Evolutionary conservation across 1,284 basidiomycete genomes (phyloP), one percentile per base, ranked within the genome.

Genomic region (Ganoderma sp.): DNA sequence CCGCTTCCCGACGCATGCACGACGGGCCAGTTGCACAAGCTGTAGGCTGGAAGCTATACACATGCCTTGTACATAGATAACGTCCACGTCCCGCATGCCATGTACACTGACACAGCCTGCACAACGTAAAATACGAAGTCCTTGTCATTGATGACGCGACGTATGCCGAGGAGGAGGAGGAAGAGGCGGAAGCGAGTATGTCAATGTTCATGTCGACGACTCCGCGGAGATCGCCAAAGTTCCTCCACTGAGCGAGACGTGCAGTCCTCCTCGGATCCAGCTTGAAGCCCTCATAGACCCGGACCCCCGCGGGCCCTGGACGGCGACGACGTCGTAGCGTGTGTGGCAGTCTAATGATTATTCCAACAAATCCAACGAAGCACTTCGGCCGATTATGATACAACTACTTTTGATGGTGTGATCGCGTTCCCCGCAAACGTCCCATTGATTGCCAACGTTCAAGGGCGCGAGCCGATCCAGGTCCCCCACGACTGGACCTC

Each of bases 401-500:
- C 71, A 69, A 71, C 59, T 71, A 73, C 69, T 71, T 73, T 71
- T 73, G 48, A 32, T 32, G 58, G 62, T 65, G 17, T 54, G 54
- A 39, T 54, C 58, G 15, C 17, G 63, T 8, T 10, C 61, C 64
- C 37, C 34, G 7, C 39, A 6, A 25, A 32, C 12, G 43, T 64
- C 42, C 14, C 54, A 32, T 32, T 32, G 32, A 32, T 32, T 32
- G 32, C 3, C 5, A 42, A 15, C 28, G 43, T 37, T 84, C 75
- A 93, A 56, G 88, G 90, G 63, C 84, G 84, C 68, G 81, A 81
- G 37, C 92, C 93, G 62, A 96, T 89, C 79, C 95, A 97, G 79
- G 96, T 94, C 69, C 89, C 85, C 95, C 95, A 97, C 54, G 93
- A 95, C 74, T 88, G 89, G 75, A 99, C 97, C 81, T 99, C 97